These are phyloP conservation scores for Prunus mongolica DNA, from an alignment of 306 rosid species.

Conservation along the genomic window DNA sequence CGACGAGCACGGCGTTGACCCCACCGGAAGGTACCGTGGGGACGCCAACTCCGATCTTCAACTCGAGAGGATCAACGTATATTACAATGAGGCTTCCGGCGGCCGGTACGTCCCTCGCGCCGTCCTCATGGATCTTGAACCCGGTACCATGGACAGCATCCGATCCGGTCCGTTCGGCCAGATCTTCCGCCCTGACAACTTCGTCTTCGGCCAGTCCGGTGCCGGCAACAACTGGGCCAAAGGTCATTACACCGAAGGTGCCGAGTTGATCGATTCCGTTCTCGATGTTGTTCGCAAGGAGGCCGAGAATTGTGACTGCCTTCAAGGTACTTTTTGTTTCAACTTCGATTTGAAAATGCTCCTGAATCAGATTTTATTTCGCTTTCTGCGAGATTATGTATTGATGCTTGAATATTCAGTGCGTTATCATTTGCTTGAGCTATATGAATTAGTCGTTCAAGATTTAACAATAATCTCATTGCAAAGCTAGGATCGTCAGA, in stretches of 20 bases:
- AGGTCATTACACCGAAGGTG: constrained; percentile 96
- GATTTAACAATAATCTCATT: background rate
- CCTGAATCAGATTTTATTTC: background rate
- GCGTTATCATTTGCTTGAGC: background rate
- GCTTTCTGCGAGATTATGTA: background rate
- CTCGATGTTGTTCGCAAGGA: constrained; percentile 92
- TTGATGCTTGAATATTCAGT: background rate
- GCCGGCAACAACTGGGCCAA: constrained; percentile 96
- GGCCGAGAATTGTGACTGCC: constrained; percentile 90
- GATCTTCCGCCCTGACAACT: constrained; percentile 89
- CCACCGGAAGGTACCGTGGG: constrained; percentile 62
- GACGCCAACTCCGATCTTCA: constrained; percentile 54
- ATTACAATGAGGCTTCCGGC: constrained; percentile 88
- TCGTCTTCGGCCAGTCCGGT: constrained; percentile 89
- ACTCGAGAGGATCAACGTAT: constrained; percentile 82
- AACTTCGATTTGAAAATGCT: background rate
- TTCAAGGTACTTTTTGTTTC: constrained; percentile 50
- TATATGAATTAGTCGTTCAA: background rate
- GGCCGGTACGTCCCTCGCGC: constrained; percentile 92
- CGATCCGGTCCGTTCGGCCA: constrained; percentile 90
- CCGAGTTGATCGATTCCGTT: constrained; percentile 81
- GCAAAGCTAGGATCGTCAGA: background rate
- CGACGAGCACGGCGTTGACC: constrained; percentile 87
- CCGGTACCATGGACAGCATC: constrained; percentile 95
- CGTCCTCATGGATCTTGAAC: constrained; percentile 93